These are phyloP conservation scores for Jamesozyma piceae DNA, from an alignment of 805 yeast species.

Conservation along the genomic window DNA sequence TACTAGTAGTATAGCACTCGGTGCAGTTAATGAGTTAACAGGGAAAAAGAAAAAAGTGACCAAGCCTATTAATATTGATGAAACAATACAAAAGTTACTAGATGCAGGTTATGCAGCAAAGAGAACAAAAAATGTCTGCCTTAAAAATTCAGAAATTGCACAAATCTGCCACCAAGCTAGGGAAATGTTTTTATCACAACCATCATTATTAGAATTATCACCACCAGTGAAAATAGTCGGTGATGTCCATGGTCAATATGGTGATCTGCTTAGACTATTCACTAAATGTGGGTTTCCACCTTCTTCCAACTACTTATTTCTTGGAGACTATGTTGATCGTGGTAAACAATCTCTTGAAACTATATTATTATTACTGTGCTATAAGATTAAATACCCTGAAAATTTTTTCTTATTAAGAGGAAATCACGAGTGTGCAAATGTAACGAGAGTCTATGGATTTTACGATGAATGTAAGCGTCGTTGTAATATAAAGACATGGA, in stretches of 20 bases:
- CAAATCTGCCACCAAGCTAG: constrained; percentile 79
- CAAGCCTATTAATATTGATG: constrained; percentile 58
- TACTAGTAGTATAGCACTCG: neutral
- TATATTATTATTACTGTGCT: constrained; percentile 74
- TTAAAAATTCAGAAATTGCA: constrained; percentile 84
- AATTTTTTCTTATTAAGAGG: constrained; percentile 89
- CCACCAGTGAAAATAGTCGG: constrained; percentile 79
- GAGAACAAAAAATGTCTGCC: constrained; percentile 78
- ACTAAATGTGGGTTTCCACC: constrained; percentile 98
- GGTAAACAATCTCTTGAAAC: constrained; percentile 96
- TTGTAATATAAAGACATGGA: constrained; percentile 89
- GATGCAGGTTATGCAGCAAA: constrained; percentile 97
- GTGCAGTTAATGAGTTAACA: neutral
- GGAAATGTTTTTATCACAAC: constrained; percentile 83
- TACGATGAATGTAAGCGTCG: constrained; percentile 97
- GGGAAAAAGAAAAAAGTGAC: constrained; percentile 17
- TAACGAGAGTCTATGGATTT: constrained; percentile 93
- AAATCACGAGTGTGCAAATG: constrained; percentile 95
- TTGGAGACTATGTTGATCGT: constrained; percentile 96
- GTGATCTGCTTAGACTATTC: constrained; percentile 81
- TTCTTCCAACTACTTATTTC: constrained; percentile 76
- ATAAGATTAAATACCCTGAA: constrained; percentile 93
- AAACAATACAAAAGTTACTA: constrained; percentile 76
- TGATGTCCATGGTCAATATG: constrained; percentile 95
- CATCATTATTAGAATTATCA: constrained; percentile 75